Evolutionary conservation across 1,139 yeast species (phyloP), one percentile per base, ranked within the genome.

Genomic region (Entelexis sorbosivorans): DNA sequence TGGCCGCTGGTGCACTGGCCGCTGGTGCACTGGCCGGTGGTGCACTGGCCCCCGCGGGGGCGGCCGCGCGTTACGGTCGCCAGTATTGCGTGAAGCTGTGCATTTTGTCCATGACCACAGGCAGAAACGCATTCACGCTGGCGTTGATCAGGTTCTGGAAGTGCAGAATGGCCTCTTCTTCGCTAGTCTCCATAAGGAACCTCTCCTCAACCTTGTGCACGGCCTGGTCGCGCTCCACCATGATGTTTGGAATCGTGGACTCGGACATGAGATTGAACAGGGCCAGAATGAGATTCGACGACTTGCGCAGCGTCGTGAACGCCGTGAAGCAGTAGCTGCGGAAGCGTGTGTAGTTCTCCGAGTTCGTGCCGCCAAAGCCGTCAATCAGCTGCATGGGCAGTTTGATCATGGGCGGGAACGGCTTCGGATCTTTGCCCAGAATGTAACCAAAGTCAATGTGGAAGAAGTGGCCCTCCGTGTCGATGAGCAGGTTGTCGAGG

Each of bases 401-500:
- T 64, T 93, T 93, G 97, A 93, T 91, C 69, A 91, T 73, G 0
- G 98, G 99, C 9, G 99, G 97, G 68, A 93, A 93, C 10, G 97
- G 97, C 64, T 93, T 93, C 2, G 98, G 99, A 64, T 93, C 98
- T 50, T 91, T 81, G 0, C 99, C 98, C 49, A 93, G 70, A 48
- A 93, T 89, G 64, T 91, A 93, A 0, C 99, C 99, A 67, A 87
- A 93, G 68, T 93, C 99, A 2, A 96, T 97, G 67, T 88, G 96
- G 78, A 93, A 87, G 63, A 88, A 88, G 63, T 82, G 87, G 94
- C 97, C 96, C 64, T 83, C 84, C 1, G 83, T 79, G 16, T 77
- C 72, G 20, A 79, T 72, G 35, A 93, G 72, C 56, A 93, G 70
- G 62, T 93, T 93, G 62, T 93, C 99, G 56, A 93, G 72, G 69